Conservation (phyloP, 306 rosid species). For the barrel medic (Medicago truncatula) region DNA sequence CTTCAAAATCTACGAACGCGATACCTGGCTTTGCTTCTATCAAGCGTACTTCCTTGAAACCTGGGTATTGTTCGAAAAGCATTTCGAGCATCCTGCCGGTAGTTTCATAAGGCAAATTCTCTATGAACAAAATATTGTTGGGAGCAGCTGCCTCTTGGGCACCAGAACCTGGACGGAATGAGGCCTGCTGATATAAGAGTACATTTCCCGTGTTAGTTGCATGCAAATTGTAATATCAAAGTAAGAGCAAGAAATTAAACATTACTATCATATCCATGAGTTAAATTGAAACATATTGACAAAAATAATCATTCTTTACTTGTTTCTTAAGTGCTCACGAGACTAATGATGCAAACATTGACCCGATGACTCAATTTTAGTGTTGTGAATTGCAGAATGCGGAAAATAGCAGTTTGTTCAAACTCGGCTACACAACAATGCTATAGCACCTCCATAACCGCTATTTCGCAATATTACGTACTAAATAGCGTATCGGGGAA, state of each 20-base stretch:
- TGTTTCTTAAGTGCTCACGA: constrained; percentile 5
- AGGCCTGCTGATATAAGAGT: constrained; percentile 51
- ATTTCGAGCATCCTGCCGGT: constrained; percentile 88
- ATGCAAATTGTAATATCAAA: background rate
- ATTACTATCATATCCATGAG: constrained; percentile 12
- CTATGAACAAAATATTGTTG: constrained; percentile 86
- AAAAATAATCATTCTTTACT: background rate
- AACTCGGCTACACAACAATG: too few relatives aligned
- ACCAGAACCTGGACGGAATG: constrained; percentile 73
- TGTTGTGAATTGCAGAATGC: too few relatives aligned
- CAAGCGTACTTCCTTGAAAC: constrained; percentile 95
- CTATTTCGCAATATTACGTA: too few relatives aligned
- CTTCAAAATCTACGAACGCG: constrained; percentile 93
- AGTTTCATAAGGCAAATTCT: constrained; percentile 91
- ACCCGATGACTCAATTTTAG: background rate
- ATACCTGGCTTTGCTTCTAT: constrained; percentile 99
- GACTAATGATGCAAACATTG: background rate
- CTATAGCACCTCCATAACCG: too few relatives aligned
- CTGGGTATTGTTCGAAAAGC: constrained; percentile 94
- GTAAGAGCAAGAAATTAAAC: background rate
- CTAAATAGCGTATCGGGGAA: too few relatives aligned
- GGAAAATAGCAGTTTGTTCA: too few relatives aligned
- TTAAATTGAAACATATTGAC: background rate
- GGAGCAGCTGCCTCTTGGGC: constrained; percentile 83
- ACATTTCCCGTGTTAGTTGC: constrained; percentile 14